Percentiles rank a stretch among this genome's conserved stretches.
phyloP scores from a whole-genome alignment of 176 grass and related monocot genomes.

The Musa beccarii region DNA sequence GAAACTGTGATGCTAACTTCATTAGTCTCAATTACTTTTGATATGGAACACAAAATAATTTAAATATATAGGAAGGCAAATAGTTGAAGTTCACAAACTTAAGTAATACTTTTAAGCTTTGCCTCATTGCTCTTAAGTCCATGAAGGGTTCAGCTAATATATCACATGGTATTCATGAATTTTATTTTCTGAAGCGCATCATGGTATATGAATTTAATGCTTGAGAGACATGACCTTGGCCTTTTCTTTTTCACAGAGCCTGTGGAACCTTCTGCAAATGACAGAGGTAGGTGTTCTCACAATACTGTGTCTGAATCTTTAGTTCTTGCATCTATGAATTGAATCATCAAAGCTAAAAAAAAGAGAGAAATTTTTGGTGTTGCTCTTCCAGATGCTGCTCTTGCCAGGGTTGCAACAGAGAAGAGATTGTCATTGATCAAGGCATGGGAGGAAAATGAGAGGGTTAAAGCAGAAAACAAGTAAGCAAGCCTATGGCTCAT shows the following conservation, averaged over 20 bases:
- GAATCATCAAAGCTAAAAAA: not conserved
- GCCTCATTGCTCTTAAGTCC: too few species aligned
- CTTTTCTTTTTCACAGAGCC: slow-evolving; percentile 21
- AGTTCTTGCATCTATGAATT: not conserved
- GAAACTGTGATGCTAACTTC: too few species aligned
- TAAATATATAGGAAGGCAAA: too few species aligned
- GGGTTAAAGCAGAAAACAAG: slow-evolving; percentile 74
- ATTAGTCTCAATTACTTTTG: too few species aligned
- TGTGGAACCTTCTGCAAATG: slow-evolving; percentile 21
- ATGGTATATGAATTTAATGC: too few species aligned
- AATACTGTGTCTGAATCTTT: not conserved
- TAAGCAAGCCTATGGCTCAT: slow-evolving; percentile 3
- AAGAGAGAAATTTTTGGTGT: not conserved
- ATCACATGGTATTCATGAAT: not conserved
- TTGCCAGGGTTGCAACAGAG: slow-evolving; percentile 53
- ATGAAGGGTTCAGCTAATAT: not conserved
- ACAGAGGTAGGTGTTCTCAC: slow-evolving; percentile 35
- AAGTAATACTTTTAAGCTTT: too few species aligned
- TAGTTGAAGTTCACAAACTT: too few species aligned
- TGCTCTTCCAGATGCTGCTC: slow-evolving; percentile 36
- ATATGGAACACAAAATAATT: too few species aligned
- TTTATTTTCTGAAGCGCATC: not conserved
- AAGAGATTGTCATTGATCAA: slow-evolving; percentile 63
- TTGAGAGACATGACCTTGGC: not conserved
- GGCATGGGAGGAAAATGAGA: slow-evolving; percentile 80